Percentiles rank a stretch among this genome's conserved stretches.
phyloP scores from a whole-genome alignment of 2,329 filamentous ascomycete genomes.

The Trichoderma sp. region DNA sequence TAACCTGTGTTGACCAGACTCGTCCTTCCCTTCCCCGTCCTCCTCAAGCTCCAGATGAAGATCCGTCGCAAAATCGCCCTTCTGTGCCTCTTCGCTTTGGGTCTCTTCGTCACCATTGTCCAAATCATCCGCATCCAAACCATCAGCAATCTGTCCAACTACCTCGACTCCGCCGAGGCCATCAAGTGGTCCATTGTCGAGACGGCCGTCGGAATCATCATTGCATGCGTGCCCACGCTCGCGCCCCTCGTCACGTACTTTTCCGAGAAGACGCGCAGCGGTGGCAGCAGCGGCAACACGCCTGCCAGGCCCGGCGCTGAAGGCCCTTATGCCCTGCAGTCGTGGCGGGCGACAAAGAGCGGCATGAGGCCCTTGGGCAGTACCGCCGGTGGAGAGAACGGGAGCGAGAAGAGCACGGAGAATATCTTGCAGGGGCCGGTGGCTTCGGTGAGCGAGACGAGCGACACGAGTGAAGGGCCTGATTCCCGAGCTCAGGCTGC shows the following conservation, averaged over 20 bases:
- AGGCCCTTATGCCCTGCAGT: constrained; percentile 28
- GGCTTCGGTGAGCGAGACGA: neutral
- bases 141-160: constrained; percentile 43
- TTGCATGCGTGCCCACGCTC: constrained; percentile 43
- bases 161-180: constrained; percentile 42
- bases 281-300: constrained; percentile 21
- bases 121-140: constrained; percentile 51
- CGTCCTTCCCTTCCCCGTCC: constrained; percentile 40
- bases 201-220: constrained; percentile 43
- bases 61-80: constrained; percentile 42
- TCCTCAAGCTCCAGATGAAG: constrained; percentile 38
- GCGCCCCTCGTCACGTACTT: constrained; percentile 40
- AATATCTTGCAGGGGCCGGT: constrained; percentile 7
- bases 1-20: constrained; percentile 30
- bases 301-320: neutral
- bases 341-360: constrained; percentile 25
- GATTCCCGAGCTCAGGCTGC: neutral
- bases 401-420: constrained; percentile 17
- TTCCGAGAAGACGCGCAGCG: constrained; percentile 28
- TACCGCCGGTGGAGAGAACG: neutral
- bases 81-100: constrained; percentile 44
- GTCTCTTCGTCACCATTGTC: constrained; percentile 50
- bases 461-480: neutral
- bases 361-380: constrained; percentile 25
- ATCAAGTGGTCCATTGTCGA: constrained; percentile 48